Percentiles rank a stretch among this genome's conserved stretches.
These are phyloP conservation scores for Apiotrichum laibachii DNA, from an alignment of 1,284 basidiomycete genomes.

Conservation along the genomic window DNA sequence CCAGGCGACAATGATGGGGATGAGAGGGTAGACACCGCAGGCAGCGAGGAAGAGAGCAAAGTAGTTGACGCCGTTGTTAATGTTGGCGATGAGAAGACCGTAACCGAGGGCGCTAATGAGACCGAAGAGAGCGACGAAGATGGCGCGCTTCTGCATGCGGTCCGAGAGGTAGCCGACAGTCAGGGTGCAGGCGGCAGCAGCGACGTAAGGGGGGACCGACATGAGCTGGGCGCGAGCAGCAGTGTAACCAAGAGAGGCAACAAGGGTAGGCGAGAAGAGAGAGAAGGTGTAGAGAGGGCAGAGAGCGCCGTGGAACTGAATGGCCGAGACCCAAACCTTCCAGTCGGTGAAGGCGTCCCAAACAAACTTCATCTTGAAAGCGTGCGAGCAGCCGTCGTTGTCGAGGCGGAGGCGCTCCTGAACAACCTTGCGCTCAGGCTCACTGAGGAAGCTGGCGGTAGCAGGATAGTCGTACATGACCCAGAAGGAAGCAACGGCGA, in stretches of 20 bases:
- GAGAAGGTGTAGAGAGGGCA: slow-evolving; percentile 61
- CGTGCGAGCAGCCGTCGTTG: slow-evolving; percentile 34
- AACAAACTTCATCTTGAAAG: slow-evolving; percentile 36
- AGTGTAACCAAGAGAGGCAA: slow-evolving; percentile 56
- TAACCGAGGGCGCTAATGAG: slow-evolving; percentile 36
- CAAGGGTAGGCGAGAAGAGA: slow-evolving; percentile 54
- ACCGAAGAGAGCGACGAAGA: slow-evolving; percentile 43
- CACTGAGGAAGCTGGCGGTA: slow-evolving; percentile 69
- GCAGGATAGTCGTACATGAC: slow-evolving; percentile 78
- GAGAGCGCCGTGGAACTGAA: slow-evolving; percentile 50
- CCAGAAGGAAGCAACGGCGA: slow-evolving; percentile 66
- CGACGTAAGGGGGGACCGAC: slow-evolving; percentile 38
- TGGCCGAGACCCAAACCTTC: slow-evolving; percentile 41
- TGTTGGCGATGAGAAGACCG: slow-evolving; percentile 33
- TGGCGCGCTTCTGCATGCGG: slow-evolving; percentile 36
- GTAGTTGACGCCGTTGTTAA: slow-evolving; percentile 55
- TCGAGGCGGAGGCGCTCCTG: slow-evolving; percentile 32
- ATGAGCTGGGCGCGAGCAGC: slow-evolving; percentile 69
- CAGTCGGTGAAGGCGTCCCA: slow-evolving; percentile 38
- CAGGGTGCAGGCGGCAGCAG: slow-evolving; percentile 41
- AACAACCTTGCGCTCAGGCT: slow-evolving; percentile 57
- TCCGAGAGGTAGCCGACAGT: slow-evolving; percentile 45
- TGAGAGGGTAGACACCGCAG: slow-evolving; percentile 58
- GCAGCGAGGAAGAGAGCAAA: slow-evolving; percentile 58
- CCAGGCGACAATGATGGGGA: slow-evolving; percentile 61